These are phyloP conservation scores for Penicillium sp. DNA, from an alignment of 2,329 filamentous ascomycete genomes.

Conservation along the genomic window DNA sequence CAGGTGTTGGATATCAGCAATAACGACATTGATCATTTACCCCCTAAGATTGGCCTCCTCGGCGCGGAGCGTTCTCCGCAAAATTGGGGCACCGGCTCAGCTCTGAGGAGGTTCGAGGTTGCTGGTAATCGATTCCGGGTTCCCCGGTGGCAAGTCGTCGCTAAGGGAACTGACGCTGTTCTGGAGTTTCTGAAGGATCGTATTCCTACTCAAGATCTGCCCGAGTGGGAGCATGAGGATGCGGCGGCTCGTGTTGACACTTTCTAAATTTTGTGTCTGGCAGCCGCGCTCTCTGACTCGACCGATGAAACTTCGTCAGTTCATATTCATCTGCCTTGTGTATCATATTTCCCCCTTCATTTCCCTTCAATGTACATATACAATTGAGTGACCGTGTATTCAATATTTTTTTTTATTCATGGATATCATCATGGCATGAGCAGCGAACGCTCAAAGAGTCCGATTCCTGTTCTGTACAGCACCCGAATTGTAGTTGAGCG, in stretches of 20 bases:
- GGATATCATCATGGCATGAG: slow-evolving; percentile 2
- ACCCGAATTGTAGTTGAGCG: neutral
- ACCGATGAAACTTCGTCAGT: neutral
- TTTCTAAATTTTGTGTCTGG: neutral
- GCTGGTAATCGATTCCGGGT: slow-evolving; percentile 86
- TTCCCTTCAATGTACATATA: slow-evolving; percentile 24
- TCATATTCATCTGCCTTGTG: slow-evolving; percentile 6
- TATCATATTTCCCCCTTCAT: slow-evolving; percentile 22
- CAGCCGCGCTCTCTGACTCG: neutral
- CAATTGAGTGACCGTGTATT: slow-evolving; percentile 12
- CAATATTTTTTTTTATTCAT: slow-evolving; percentile 12
- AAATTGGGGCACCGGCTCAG: slow-evolving; percentile 51
- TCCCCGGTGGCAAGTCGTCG: slow-evolving; percentile 79
- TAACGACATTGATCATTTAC: slow-evolving; percentile 82
- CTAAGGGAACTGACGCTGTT: slow-evolving; percentile 84
- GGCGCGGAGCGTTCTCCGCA: slow-evolving; percentile 56
- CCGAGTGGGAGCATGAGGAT: slow-evolving; percentile 41
- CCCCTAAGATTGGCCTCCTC: slow-evolving; percentile 78
- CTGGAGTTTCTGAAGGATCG: slow-evolving; percentile 78
- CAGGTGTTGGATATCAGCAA: slow-evolving; percentile 77
- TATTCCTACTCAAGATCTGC: slow-evolving; percentile 60
- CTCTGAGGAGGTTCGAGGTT: slow-evolving; percentile 71
- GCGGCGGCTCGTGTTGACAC: slow-evolving; percentile 22
- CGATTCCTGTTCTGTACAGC: neutral
- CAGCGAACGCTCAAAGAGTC: neutral